Percentiles rank a stretch among this genome's conserved stretches.
phyloP scores from a whole-genome alignment of 2,329 filamentous ascomycete genomes.

The Stagonosporopsis rhizophila region DNA sequence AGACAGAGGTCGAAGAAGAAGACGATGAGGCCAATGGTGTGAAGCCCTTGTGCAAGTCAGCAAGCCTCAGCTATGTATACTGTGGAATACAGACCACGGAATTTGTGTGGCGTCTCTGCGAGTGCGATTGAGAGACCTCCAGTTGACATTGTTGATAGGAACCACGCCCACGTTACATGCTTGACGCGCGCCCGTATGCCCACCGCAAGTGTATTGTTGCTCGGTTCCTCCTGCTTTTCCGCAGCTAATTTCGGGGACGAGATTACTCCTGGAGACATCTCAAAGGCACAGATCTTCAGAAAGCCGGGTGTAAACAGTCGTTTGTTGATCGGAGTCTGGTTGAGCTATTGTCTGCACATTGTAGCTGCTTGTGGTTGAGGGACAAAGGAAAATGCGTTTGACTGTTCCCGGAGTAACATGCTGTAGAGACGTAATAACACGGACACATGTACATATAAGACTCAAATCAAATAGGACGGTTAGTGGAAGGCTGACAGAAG shows the following conservation, averaged over 20 bases:
- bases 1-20: constrained; percentile 58
- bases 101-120: constrained; percentile 52
- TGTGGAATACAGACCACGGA: constrained; percentile 24
- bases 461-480: neutral
- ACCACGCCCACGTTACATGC: constrained; percentile 57
- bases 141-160: constrained; percentile 55
- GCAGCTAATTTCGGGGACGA: neutral
- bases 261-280: constrained; percentile 2
- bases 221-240: constrained; percentile 5
- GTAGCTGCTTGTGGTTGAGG: neutral
- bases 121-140: constrained; percentile 55
- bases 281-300: neutral
- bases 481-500: neutral
- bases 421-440: neutral
- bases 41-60: constrained; percentile 50
- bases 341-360: neutral
- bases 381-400: neutral
- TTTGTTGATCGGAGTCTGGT: neutral
- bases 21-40: constrained; percentile 58
- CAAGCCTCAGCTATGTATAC: neutral
- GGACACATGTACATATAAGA: neutral
- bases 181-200: constrained; percentile 32
- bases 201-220: constrained; percentile 4
- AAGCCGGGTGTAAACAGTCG: neutral
- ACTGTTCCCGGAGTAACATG: neutral